Conservation (phyloP, 1,139 yeast species). For the Nakaseomyces kungkrabaensis region DNA sequence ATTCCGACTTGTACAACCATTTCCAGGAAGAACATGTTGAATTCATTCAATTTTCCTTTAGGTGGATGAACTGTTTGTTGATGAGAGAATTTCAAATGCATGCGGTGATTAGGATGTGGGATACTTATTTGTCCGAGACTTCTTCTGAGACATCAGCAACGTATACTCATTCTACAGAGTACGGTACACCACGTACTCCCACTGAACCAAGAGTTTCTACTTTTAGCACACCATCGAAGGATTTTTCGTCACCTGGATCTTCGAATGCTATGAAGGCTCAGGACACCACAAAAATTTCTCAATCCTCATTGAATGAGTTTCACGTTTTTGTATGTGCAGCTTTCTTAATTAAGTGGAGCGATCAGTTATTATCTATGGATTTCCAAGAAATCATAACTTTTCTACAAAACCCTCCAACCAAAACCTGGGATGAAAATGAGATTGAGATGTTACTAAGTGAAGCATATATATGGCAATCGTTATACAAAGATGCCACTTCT, state of each 20-base stretch:
- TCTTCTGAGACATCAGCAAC: constrained; percentile 22
- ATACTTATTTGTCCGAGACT: constrained; percentile 83
- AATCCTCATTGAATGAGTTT: constrained; percentile 77
- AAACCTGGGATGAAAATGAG: constrained; percentile 78
- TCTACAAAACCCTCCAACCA: constrained; percentile 81
- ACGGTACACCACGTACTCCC: constrained; percentile 18
- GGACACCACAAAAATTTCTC: constrained; percentile 17
- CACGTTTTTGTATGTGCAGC: constrained; percentile 99
- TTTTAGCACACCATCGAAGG: constrained; percentile 14
- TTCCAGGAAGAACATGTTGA: constrained; percentile 74
- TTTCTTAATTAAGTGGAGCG: constrained; percentile 78
- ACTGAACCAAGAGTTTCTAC: constrained; percentile 13
- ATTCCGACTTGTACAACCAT: constrained; percentile 60
- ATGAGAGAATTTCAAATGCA: constrained; percentile 84
- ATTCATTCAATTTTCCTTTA: constrained; percentile 85
- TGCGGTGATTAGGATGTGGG: constrained; percentile 93
- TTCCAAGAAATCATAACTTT: constrained; percentile 90
- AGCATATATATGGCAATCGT: constrained; percentile 92
- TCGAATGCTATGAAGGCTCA: constrained; percentile 4
- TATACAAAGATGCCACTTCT: constrained; percentile 81
- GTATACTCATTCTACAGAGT: constrained; percentile 4
- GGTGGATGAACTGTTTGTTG: constrained; percentile 97
- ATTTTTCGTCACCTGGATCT: constrained; percentile 13
- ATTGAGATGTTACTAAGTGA: constrained; percentile 87
- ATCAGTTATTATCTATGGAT: constrained; percentile 71